phyloP scores from a whole-genome alignment of 2,329 filamentous ascomycete species.

The Pseudogymnoascus sp. region DNA sequence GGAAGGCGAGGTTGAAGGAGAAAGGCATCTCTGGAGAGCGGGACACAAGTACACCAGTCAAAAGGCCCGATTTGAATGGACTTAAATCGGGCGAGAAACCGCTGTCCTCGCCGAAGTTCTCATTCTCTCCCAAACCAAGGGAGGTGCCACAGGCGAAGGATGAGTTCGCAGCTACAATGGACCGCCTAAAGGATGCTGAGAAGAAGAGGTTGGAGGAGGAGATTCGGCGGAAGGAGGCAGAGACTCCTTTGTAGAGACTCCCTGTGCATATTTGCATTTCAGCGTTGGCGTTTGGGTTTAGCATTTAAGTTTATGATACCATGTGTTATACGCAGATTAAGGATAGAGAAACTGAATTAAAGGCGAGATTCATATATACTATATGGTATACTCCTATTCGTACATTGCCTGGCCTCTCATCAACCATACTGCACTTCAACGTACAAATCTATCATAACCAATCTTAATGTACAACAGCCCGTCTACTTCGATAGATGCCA shows the following conservation, averaged over 20 bases:
- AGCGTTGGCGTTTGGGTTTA: background rate
- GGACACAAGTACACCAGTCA: conserved; percentile 24
- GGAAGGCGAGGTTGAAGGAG: conserved; percentile 12
- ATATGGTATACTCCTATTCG: background rate
- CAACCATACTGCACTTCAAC: background rate
- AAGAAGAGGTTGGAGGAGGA: conserved; percentile 45
- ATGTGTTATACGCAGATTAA: background rate
- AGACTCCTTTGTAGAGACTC: conserved; percentile 28
- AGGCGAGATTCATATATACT: background rate
- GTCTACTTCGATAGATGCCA: conserved; percentile 43
- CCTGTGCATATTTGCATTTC: background rate
- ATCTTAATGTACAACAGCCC: background rate
- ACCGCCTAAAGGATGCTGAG: conserved; percentile 49
- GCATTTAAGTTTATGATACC: background rate
- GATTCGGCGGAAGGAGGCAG: conserved; percentile 39
- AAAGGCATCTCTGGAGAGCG: conserved; percentile 11
- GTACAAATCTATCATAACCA: background rate
- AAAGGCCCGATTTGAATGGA: conserved; percentile 28
- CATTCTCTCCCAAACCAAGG: conserved; percentile 24
- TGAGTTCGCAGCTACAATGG: conserved; percentile 39
- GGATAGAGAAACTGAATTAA: background rate
- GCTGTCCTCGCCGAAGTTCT: conserved; percentile 27
- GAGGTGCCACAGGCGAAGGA: conserved; percentile 16
- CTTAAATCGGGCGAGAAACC: conserved; percentile 34
- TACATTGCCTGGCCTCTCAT: background rate